A percentile compares a stretch with the other conserved stretches of the same genome.
phyloP scores from a whole-genome alignment of 2,329 filamentous ascomycete genomes.

The Dothistroma pini region DNA sequence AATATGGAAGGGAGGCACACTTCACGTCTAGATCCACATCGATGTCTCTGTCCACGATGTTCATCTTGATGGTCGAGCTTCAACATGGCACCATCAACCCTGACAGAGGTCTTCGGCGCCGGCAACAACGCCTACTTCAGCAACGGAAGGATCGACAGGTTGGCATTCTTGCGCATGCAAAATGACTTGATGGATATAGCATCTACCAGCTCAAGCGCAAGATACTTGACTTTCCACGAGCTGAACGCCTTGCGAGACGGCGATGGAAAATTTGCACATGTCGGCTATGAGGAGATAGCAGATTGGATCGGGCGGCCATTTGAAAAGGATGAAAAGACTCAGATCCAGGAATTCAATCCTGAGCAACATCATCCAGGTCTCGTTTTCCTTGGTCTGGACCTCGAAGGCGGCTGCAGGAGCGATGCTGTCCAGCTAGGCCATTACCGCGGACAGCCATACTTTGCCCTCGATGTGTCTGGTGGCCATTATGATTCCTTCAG shows the following conservation, averaged over 20 bases:
- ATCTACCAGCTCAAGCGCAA: slow-evolving; percentile 19
- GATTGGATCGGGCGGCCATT: slow-evolving; percentile 20
- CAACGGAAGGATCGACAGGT: slow-evolving; percentile 18
- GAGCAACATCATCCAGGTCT: slow-evolving; percentile 19
- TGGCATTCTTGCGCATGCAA: slow-evolving; percentile 21
- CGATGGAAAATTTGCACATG: slow-evolving; percentile 16
- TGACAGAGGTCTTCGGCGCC: slow-evolving; percentile 20
- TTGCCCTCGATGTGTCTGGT: slow-evolving; percentile 21
- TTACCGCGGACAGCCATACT: slow-evolving; percentile 22
- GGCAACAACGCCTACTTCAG: slow-evolving; percentile 24
- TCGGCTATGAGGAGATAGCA: slow-evolving; percentile 16
- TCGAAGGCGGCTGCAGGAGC: slow-evolving; percentile 15
- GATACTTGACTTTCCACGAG: slow-evolving; percentile 21
- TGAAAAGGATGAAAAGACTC: slow-evolving; percentile 19
- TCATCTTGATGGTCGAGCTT: background rate
- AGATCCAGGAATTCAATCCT: slow-evolving; percentile 20
- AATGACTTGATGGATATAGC: slow-evolving; percentile 21
- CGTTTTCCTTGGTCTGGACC: slow-evolving; percentile 22
- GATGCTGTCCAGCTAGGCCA: slow-evolving; percentile 16
- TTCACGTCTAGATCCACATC: slow-evolving; percentile 27
- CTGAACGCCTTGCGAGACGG: slow-evolving; percentile 18
- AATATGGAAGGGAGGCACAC: background rate
- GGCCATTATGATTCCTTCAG: slow-evolving; percentile 18
- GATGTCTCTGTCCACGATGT: slow-evolving; percentile 14
- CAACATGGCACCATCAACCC: slow-evolving; percentile 15